A percentile compares a stretch with the other conserved stretches of the same genome.
These are phyloP conservation scores for Andrographis paniculata DNA, from an alignment of 305 asterid species.

Conservation along the genomic window DNA sequence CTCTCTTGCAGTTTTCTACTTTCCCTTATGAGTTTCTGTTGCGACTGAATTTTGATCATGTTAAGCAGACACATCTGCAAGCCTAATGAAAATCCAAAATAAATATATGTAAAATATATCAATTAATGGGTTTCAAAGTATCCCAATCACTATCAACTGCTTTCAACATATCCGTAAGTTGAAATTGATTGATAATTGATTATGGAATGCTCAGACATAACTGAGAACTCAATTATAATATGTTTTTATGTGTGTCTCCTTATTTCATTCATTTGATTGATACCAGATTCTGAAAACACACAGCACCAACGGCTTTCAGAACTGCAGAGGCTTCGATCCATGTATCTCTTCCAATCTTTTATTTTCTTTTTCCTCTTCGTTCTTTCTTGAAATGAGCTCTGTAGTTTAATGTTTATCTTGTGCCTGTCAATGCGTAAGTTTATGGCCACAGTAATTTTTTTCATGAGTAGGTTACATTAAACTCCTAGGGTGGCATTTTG, in stretches of 20 bases:
- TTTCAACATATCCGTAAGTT: too few species aligned
- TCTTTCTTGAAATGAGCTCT: too few species aligned
- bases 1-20: constrained; percentile 9
- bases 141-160: too few species aligned
- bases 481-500: neutral
- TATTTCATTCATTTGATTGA: constrained; percentile 16
- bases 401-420: neutral
- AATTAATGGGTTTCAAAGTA: too few species aligned
- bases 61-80: neutral
- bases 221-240: neutral
- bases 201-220: too few species aligned
- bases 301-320: constrained; percentile 97
- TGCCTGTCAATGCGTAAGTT: neutral
- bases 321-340: constrained; percentile 89
- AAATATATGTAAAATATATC: neutral
- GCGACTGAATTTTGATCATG: too few species aligned
- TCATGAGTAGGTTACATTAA: too few species aligned
- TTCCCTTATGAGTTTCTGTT: too few species aligned
- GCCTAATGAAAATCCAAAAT: neutral
- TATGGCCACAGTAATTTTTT: too few species aligned
- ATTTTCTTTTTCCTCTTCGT: constrained; percentile 4
- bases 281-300: constrained; percentile 66
- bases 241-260: neutral
- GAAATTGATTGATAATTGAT: too few species aligned
- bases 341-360: constrained; percentile 46